Evolutionary conservation across 2,329 filamentous ascomycete species (phyloP), one percentile per base, ranked within the genome.

Genomic region (Sclerotinia spermophila): DNA sequence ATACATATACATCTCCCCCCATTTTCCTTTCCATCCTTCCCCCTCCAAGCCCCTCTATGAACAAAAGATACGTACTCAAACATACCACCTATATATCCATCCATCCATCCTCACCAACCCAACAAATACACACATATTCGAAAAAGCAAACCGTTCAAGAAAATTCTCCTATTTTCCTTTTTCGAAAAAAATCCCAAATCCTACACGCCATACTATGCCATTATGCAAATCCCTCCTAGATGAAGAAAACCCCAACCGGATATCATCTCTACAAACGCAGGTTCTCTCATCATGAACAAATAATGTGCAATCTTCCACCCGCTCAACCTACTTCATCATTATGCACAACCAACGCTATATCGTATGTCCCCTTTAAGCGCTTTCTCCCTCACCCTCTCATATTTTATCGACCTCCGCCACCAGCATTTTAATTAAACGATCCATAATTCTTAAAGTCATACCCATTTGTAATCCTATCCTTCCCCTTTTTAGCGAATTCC

Each of bases 391-490:
- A 61, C n/a, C 1, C 4, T 30, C n/a, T 6, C 56, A 62, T 24
- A 8, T n/a, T 15, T 17, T 13, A 7, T 19, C 13, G 10, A 60
- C n/a, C 33, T 48, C 24, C 27, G 48, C n/a, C 48, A 53, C n/a
- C n/a, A 60, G 1, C 35, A 21, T 21, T n/a, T 66, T 13, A 69
- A 42, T 66, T 69, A 19, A 69, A 38, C 24, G 59, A 35, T 21
- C 68, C 68, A 56, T 56, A 69, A 40, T 4, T n/a, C 40, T 69
- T 69, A 24, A 69, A 69, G 17, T 69, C 48, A 58, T 51, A 69
- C 30, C 68, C 68, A 21, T 69, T 69, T 21, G 68, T 69, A 60
- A 70, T 70, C 24, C 55, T 59, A 6, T 67, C 53, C 42, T 24
- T 62, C 19, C 53, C 55, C 10, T 70, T 67, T 35, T 67, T 70